A percentile compares a stretch with the other conserved stretches of the same genome.
These are phyloP conservation scores for Penicillium palitans DNA, from an alignment of 2,329 filamentous ascomycete species.

Conservation along the genomic window DNA sequence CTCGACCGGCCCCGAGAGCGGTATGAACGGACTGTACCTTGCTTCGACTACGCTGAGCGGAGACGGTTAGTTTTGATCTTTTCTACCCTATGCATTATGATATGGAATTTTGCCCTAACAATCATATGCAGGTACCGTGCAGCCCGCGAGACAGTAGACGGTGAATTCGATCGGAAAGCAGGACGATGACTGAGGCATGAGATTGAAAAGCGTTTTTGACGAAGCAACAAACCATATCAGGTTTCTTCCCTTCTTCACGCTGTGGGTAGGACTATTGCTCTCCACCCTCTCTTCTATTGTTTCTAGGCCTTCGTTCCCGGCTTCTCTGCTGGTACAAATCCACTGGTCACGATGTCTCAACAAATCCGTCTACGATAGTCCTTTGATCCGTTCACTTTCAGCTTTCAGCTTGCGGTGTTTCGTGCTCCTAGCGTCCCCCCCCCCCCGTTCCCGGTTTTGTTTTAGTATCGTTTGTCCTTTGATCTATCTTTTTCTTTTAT, in stretches of 20 bases:
- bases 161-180: slow-evolving; percentile 41
- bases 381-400: slow-evolving; percentile 10
- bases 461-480: slow-evolving; percentile 21
- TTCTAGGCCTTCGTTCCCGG: slow-evolving; percentile 5
- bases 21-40: slow-evolving; percentile 50
- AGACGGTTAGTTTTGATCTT: slow-evolving; percentile 40
- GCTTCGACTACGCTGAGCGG: slow-evolving; percentile 49
- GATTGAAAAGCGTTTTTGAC: slow-evolving; percentile 8
- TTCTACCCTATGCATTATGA: slow-evolving; percentile 36
- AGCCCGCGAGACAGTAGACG: slow-evolving; percentile 58
- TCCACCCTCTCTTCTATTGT: slow-evolving; percentile 7
- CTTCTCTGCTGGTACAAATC: slow-evolving; percentile 9
- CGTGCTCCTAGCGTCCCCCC: slow-evolving; percentile 14
- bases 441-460: slow-evolving; percentile 13
- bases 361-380: slow-evolving; percentile 4
- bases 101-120: slow-evolving; percentile 41
- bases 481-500: slow-evolving; percentile 13
- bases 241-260: slow-evolving; percentile 3
- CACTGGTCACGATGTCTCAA: slow-evolving; percentile 3
- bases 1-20: slow-evolving; percentile 46
- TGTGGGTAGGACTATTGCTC: slow-evolving; percentile 15
- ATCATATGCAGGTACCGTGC: slow-evolving; percentile 56
- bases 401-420: slow-evolving; percentile 13
- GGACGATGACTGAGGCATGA: slow-evolving; percentile 1
- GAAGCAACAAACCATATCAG: not conserved